Conservation (phyloP, 441 rosid genomes). For the Pelargonium fulgidum region DNA sequence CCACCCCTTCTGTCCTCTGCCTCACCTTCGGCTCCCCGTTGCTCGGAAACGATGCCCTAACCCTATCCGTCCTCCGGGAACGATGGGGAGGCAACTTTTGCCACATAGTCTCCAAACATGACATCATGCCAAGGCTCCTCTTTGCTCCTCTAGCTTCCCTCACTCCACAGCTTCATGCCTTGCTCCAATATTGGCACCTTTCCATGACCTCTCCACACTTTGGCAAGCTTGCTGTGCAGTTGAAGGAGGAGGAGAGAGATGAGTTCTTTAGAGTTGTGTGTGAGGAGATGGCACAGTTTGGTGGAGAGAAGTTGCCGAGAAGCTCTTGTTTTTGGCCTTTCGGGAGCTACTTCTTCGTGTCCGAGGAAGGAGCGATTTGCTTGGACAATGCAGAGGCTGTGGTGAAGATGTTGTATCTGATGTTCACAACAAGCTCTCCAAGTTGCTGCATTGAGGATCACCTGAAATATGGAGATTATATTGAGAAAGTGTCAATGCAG, state of each 20-base stretch:
- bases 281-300: constrained; percentile 15
- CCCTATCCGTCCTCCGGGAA: constrained; percentile 37
- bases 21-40: constrained; percentile 79
- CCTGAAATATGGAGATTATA: constrained; percentile 47
- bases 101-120: constrained; percentile 54
- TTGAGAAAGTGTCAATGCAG: constrained; percentile 30
- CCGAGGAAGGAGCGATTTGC: constrained; percentile 61
- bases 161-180: constrained; percentile 19
- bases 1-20: constrained; percentile 42
- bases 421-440: constrained; percentile 31
- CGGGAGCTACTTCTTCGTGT: constrained; percentile 61
- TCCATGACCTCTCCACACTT: constrained; percentile 26
- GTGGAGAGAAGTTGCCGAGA: constrained; percentile 5
- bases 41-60: constrained; percentile 55
- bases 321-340: constrained; percentile 48
- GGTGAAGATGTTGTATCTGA: constrained; percentile 44
- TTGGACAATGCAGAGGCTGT: constrained; percentile 47
- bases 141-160: constrained; percentile 32
- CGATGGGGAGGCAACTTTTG: constrained; percentile 65
- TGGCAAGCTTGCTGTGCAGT: neutral
- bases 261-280: constrained; percentile 25
- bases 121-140: constrained; percentile 48
- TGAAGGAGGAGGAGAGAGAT: constrained; percentile 16
- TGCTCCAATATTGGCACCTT: constrained; percentile 28
- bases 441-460: constrained; percentile 45